phyloP scores from a whole-genome alignment of 129 eudicot species.

The Chrysanthemum lavandulifolium region DNA sequence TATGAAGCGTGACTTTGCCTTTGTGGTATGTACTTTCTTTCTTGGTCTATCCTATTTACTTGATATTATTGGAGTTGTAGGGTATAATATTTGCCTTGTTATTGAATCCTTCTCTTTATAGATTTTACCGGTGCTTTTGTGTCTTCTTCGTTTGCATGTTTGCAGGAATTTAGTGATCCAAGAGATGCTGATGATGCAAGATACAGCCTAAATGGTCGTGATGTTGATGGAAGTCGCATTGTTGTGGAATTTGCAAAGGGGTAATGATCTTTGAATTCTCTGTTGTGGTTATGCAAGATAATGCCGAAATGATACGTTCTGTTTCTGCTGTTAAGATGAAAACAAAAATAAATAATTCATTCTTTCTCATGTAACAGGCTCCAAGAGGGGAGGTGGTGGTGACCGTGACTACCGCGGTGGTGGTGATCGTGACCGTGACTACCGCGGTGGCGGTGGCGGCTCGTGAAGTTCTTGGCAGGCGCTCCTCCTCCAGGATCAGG shows the following conservation, averaged over 20 bases:
- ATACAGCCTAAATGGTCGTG: conserved; percentile 75
- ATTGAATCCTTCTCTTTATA: conserved; percentile 1
- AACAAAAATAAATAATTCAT: conserved; percentile 2
- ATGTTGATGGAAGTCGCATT: conserved; percentile 85
- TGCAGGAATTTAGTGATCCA: conserved; percentile 79
- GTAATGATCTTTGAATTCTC: conserved; percentile 32
- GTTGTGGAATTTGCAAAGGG: conserved; percentile 89
- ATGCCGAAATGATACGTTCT: not conserved
- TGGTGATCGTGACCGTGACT: not conserved
- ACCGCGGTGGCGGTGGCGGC: conserved; percentile 43
- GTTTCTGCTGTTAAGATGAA: too few species aligned
- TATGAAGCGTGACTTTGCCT: conserved; percentile 97
- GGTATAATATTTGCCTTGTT: not conserved
- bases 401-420: conserved; percentile 22
- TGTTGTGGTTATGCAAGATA: not conserved
- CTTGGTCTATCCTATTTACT: not conserved
- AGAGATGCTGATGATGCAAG: conserved; percentile 97
- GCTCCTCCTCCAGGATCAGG: conserved; percentile 87
- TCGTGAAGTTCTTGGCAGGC: conserved; percentile 80
- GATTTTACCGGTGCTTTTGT: conserved; percentile 27
- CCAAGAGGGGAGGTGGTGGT: conserved; percentile 61
- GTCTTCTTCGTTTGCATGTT: not conserved
- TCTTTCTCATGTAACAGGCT: conserved; percentile 37
- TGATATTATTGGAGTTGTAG: not conserved
- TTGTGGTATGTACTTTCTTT: conserved; percentile 61